Evolutionary conservation across 306 rosid genomes (phyloP).

Genomic region (Quercus bicolor): DNA sequence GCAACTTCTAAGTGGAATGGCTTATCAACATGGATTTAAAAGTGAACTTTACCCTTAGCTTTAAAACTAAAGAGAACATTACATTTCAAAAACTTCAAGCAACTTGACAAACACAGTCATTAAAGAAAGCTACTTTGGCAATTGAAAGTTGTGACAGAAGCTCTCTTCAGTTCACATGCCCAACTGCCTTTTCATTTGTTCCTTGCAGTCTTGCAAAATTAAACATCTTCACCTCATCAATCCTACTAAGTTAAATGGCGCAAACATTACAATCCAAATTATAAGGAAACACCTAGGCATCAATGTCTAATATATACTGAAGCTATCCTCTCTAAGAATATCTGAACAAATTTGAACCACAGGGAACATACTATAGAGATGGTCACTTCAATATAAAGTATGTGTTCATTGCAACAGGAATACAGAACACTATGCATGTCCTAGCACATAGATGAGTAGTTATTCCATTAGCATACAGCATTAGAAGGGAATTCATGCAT

Average conservation of each 20-base stretch:
- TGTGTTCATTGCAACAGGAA: background rate
- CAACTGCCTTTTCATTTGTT: slow-evolving; percentile 1
- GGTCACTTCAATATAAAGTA: background rate
- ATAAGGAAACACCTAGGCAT: background rate
- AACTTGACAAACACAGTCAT: slow-evolving; percentile 12
- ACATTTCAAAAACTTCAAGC: slow-evolving; percentile 7
- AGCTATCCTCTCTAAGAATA: background rate
- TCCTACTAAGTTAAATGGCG: background rate
- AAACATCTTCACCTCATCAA: slow-evolving; percentile 1
- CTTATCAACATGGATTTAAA: slow-evolving; percentile 30
- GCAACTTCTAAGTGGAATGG: slow-evolving; percentile 24
- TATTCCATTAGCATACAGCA: background rate
- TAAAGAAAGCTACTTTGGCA: slow-evolving; percentile 27
- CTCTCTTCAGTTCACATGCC: slow-evolving; percentile 25
- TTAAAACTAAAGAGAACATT: slow-evolving; percentile 25
- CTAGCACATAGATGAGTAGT: background rate
- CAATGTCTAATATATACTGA: background rate
- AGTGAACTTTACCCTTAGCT: slow-evolving; percentile 28
- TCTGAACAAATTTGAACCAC: background rate
- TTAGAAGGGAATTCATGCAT: background rate
- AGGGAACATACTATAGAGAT: background rate
- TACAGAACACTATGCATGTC: background rate
- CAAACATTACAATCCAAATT: slow-evolving; percentile 9
- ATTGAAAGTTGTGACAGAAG: slow-evolving; percentile 27
- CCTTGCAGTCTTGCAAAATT: slow-evolving; percentile 16